Percentiles rank a stretch among this genome's conserved stretches.
These are phyloP conservation scores for Colletotrichum tabaci DNA, from an alignment of 2,329 filamentous ascomycete species.

Conservation along the genomic window DNA sequence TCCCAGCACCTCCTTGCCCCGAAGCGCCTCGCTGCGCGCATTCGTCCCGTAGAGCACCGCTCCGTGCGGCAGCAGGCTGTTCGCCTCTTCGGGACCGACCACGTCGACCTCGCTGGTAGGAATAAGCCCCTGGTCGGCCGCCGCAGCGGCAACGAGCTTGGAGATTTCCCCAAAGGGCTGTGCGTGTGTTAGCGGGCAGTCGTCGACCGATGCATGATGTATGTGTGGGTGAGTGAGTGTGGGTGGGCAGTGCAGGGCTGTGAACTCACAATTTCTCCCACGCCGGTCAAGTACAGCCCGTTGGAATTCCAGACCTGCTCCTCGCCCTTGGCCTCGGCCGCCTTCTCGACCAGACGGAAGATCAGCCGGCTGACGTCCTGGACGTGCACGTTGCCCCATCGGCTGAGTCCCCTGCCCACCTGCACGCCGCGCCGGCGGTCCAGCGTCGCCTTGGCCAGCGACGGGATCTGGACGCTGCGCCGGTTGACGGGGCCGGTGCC, in stretches of 20 bases:
- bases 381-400: conserved; percentile 56
- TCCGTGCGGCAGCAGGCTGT: conserved; percentile 60
- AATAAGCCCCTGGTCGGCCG: conserved; percentile 47
- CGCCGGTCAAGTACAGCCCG: conserved; percentile 55
- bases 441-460: conserved; percentile 52
- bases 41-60: conserved; percentile 70
- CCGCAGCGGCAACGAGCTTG: conserved; percentile 47
- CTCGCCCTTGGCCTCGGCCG: conserved; percentile 42
- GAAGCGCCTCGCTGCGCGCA: conserved; percentile 65
- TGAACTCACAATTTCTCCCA: conserved; percentile 48
- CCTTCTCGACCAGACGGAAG: conserved; percentile 50
- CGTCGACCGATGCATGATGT: background rate
- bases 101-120: conserved; percentile 47
- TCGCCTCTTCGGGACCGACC: conserved; percentile 58
- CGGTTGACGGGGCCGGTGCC: conserved; percentile 56
- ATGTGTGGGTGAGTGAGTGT: no score
- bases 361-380: conserved; percentile 52
- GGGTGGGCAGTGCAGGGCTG: no score
- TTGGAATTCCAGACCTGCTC: conserved; percentile 54
- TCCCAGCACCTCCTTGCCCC: conserved; percentile 66
- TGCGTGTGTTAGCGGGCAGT: background rate
- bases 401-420: conserved; percentile 52
- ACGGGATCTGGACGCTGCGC: conserved; percentile 59
- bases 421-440: conserved; percentile 50
- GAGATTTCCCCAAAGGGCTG: conserved; percentile 52